phyloP scores from a whole-genome alignment of 1,139 yeast genomes.

The Pneumocystis murina region DNA sequence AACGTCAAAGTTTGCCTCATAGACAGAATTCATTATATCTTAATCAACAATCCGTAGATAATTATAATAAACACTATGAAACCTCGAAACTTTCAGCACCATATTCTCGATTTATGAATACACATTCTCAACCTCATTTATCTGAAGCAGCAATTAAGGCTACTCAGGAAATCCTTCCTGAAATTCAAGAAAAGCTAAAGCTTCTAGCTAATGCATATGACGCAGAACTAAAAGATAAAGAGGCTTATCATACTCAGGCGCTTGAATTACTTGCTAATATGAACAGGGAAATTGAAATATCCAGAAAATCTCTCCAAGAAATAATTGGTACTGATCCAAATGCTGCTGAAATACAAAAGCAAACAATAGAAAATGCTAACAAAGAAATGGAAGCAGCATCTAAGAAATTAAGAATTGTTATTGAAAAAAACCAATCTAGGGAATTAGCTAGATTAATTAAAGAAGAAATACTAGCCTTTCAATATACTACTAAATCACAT shows the following conservation, averaged over 20 bases:
- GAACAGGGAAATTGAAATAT: constrained; percentile 26
- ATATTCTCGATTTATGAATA: neutral
- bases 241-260: constrained; percentile 33
- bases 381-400: neutral
- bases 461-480: constrained; percentile 21
- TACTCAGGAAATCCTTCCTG: constrained; percentile 31
- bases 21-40: neutral
- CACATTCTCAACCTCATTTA: constrained; percentile 19
- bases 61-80: constrained; percentile 8
- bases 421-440: constrained; percentile 44
- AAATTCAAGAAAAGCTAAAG: constrained; percentile 34
- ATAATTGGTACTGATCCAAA: constrained; percentile 9
- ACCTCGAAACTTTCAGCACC: constrained; percentile 4
- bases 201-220: constrained; percentile 44
- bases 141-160: constrained; percentile 40
- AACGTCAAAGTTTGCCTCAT: constrained; percentile 7
- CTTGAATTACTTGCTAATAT: constrained; percentile 29
- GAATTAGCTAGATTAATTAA: constrained; percentile 36
- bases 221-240: constrained; percentile 36
- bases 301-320: constrained; percentile 11
- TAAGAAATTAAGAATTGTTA: constrained; percentile 25
- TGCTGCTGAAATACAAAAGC: constrained; percentile 18
- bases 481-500: neutral
- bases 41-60: constrained; percentile 2
- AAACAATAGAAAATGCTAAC: constrained; percentile 12